phyloP scores from a whole-genome alignment of 2,329 filamentous ascomycete species.

The Lachnellula occidentalis region DNA sequence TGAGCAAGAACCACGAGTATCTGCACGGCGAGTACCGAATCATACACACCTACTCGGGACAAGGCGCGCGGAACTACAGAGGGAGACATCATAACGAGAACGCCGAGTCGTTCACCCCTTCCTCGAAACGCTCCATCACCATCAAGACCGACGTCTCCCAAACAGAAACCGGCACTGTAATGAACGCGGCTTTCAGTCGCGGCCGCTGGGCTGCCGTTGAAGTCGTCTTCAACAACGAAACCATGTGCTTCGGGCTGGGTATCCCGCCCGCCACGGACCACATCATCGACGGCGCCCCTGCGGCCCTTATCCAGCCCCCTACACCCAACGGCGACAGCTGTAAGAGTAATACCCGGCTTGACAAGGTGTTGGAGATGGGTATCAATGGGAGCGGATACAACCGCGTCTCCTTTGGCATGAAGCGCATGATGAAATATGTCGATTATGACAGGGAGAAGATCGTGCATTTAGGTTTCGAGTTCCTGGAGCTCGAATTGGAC shows the following conservation, averaged over 20 bases:
- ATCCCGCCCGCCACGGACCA: background rate
- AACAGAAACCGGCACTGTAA: too few relatives aligned
- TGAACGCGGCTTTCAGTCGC: background rate
- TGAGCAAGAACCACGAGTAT: too few relatives aligned
- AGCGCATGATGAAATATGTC: background rate
- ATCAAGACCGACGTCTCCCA: too few relatives aligned
- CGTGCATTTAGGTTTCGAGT: background rate
- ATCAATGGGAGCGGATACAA: background rate
- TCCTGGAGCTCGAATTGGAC: background rate
- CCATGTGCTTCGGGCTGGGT: background rate
- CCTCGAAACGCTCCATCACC: too few relatives aligned
- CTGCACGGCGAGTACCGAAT: too few relatives aligned
- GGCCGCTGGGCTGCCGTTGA: background rate
- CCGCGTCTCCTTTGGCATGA: background rate
- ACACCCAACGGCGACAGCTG: background rate
- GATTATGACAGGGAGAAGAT: background rate
- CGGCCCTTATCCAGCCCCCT: too few relatives aligned
- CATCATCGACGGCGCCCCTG: background rate
- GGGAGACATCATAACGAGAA: too few relatives aligned
- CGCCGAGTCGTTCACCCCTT: too few relatives aligned
- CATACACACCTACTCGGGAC: too few relatives aligned
- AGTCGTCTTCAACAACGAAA: background rate
- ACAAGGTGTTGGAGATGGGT: background rate
- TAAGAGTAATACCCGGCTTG: background rate
- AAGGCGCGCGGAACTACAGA: too few relatives aligned